These are phyloP conservation scores for Colletotrichum lentis DNA, from an alignment of 2,329 filamentous ascomycete species.

Conservation along the genomic window DNA sequence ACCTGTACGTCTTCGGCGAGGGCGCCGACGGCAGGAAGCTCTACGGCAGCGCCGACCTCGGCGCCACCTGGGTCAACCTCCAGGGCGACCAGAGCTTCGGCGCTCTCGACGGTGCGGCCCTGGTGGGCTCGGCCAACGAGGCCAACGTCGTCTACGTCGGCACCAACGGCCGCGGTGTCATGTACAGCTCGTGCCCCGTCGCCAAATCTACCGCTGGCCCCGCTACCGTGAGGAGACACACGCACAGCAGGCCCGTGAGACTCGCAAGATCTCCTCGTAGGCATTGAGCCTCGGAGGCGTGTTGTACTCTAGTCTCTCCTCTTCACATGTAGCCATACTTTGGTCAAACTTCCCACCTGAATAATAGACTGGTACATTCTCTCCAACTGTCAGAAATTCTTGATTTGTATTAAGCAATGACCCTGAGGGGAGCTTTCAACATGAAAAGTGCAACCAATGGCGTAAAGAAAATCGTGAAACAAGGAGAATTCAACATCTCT, in stretches of 20 bases:
- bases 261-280: slow-evolving; percentile 5
- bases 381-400: too few relatives aligned
- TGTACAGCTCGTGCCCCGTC: slow-evolving; percentile 43
- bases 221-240: neutral
- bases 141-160: slow-evolving; percentile 58
- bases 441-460: too few relatives aligned
- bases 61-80: slow-evolving; percentile 56
- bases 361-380: neutral
- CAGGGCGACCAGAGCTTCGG: slow-evolving; percentile 59
- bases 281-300: neutral
- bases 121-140: slow-evolving; percentile 57
- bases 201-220: slow-evolving; percentile 1
- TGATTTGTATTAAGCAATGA: too few relatives aligned
- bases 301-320: neutral
- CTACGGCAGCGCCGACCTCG: slow-evolving; percentile 55
- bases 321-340: neutral
- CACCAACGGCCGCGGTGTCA: slow-evolving; percentile 59
- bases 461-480: too few relatives aligned
- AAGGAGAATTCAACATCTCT: too few relatives aligned
- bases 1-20: slow-evolving; percentile 57
- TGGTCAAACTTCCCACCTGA: neutral
- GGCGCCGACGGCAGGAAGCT: slow-evolving; percentile 54
- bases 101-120: slow-evolving; percentile 49
- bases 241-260: slow-evolving; percentile 12
- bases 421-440: too few relatives aligned